Evolutionary conservation across 805 yeast species (phyloP), one percentile per base, ranked within the genome.

Genomic region (Nakazawaea laoshanensis): DNA sequence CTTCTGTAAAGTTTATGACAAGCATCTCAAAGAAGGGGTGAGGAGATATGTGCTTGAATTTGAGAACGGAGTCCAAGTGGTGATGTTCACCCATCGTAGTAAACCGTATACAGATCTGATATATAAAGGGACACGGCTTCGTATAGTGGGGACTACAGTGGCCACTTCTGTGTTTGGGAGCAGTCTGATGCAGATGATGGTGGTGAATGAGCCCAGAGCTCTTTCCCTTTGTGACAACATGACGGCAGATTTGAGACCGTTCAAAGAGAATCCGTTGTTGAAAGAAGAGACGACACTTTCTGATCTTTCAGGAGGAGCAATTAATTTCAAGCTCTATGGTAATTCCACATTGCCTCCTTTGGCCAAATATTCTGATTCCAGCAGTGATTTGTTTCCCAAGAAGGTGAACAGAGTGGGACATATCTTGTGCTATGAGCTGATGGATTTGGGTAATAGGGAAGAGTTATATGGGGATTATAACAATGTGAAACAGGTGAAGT

Each of bases 141-240:
- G 45, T 13, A 39, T 41, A 32, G 41, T 41, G 9, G 45, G 45
- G 11, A 41, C 42, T 3, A 29, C 41, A 7, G 40, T 39, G n/a
- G 10, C 29, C 9, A 35, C 37, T 4, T 29, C 37, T 7, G 31
- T 32, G 11, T 37, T 36, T 24, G 41, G 41, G 3, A 36, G 39
- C 24, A 17, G 35, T 9, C 9, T 33, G 7, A 36, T 41, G 13
- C 36, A 39, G 36, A 14, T 41, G 14, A 33, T 39, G 39, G 25
- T 41, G 4, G 27, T 33, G 35, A 32, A 36, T 17, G 39, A 33
- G 13, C 30, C 37, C 3, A 29, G 21, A n/a, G 30, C 38, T 4
- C 12, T 32, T 4, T 40, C 41, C 8, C 32, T 41, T 22, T n/a
- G 17, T 19, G 45, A 41, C 29, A 25, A 31, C 18, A 24, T 39